Percentiles rank a stretch among this genome's conserved stretches.
Evolutionary conservation across 306 rosid species (phyloP).

Genomic region (Prunus mira): DNA sequence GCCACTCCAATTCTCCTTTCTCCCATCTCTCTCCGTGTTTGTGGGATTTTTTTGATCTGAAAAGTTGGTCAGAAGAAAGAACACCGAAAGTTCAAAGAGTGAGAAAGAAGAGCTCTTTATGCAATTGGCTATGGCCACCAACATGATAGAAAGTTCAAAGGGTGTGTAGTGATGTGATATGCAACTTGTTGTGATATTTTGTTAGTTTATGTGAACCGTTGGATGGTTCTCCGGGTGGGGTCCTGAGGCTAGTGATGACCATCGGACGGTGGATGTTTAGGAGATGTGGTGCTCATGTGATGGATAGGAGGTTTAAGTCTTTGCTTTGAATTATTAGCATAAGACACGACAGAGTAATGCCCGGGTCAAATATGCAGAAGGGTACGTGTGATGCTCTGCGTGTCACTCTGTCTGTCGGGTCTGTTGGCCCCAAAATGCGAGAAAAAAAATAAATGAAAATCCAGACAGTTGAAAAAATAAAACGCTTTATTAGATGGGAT

Average conservation of each 20-base stretch:
- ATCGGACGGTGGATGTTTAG: background rate
- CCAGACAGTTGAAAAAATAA: too few relatives aligned
- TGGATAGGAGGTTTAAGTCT: too few relatives aligned
- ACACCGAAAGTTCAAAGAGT: conserved; percentile 23
- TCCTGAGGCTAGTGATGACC: background rate
- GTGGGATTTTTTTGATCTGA: background rate
- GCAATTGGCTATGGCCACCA: background rate
- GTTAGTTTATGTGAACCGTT: background rate
- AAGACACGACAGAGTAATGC: background rate
- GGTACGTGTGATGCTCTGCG: background rate
- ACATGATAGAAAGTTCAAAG: background rate
- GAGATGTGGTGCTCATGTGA: background rate
- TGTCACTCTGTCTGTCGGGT: background rate
- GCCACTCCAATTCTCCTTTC: conserved; percentile 76
- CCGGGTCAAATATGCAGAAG: background rate
- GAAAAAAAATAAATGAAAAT: background rate
- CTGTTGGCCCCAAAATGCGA: background rate
- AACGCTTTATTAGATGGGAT: background rate
- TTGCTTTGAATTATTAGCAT: background rate
- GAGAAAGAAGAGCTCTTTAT: background rate
- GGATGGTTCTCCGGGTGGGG: background rate
- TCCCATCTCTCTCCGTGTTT: conserved; percentile 14
- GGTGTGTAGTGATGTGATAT: background rate
- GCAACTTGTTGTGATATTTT: background rate
- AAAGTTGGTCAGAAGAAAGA: background rate